These are phyloP conservation scores for Aspergillus ustus DNA, from an alignment of 2,329 filamentous ascomycete species.

Conservation along the genomic window DNA sequence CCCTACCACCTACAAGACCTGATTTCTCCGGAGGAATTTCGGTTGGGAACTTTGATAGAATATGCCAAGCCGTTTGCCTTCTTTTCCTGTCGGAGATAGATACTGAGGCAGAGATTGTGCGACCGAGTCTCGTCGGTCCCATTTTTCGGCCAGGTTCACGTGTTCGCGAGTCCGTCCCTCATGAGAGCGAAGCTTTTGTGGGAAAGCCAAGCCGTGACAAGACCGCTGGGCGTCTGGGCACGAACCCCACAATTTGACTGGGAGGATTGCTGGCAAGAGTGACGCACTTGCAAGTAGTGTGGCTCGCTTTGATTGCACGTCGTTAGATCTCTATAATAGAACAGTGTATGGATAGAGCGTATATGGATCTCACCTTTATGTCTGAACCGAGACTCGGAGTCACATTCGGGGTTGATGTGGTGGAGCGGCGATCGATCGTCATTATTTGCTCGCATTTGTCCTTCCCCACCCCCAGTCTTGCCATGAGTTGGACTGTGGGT, in stretches of 20 bases:
- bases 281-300: no score
- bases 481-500: neutral
- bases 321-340: neutral
- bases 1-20: neutral
- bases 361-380: neutral
- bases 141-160: neutral
- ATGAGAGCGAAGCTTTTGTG: constrained; percentile 12
- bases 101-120: neutral
- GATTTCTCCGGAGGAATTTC: neutral
- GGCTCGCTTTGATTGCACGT: no score
- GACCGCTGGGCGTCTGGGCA: constrained; percentile 12
- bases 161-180: no score
- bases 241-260: neutral
- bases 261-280: neutral
- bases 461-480: neutral
- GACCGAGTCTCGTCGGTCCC: no score
- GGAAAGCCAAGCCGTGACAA: constrained; percentile 16
- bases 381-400: neutral
- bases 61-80: neutral
- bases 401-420: neutral
- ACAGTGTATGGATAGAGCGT: neutral
- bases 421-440: neutral
- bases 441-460: neutral
- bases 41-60: neutral
- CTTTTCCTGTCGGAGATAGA: neutral